phyloP scores from a whole-genome alignment of 2,329 filamentous ascomycete species.

The Stachybotrys chartarum region DNA sequence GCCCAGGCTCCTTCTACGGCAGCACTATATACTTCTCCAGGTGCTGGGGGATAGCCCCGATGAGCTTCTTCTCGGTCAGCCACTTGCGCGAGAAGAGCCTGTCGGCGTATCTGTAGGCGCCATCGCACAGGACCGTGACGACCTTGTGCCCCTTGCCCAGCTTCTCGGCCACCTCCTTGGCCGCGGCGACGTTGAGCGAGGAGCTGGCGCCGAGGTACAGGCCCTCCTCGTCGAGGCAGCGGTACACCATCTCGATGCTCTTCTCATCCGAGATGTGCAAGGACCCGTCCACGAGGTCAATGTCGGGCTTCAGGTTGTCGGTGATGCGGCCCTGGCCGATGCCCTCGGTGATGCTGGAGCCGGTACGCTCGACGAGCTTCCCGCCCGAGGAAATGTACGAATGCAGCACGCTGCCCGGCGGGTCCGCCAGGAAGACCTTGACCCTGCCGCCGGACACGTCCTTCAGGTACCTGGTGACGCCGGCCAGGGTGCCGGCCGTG shows the following conservation, averaged over 20 bases:
- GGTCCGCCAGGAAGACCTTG: conserved; percentile 86
- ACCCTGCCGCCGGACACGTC: conserved; percentile 70
- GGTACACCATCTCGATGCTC: conserved; percentile 96
- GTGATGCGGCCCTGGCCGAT: conserved; percentile 96
- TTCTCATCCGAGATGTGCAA: conserved; percentile 84
- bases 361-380: conserved; percentile 70
- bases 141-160: conserved; percentile 84
- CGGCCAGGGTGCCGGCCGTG: conserved; percentile 85
- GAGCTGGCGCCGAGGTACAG: conserved; percentile 92
- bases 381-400: conserved; percentile 84
- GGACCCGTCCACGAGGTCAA: conserved; percentile 77
- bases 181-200: conserved; percentile 89
- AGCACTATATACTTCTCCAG: conserved; percentile 92
- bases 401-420: conserved; percentile 87
- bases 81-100: conserved; percentile 87
- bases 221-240: conserved; percentile 91
- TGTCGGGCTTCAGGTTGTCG: conserved; percentile 84
- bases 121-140: conserved; percentile 90
- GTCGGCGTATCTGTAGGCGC: conserved; percentile 95
- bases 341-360: conserved; percentile 91
- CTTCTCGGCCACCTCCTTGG: conserved; percentile 87
- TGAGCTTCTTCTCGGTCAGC: conserved; percentile 78
- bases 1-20: conserved; percentile 41
- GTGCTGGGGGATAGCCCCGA: conserved; percentile 74
- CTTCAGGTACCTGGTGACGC: conserved; percentile 83